These are phyloP conservation scores for Mycena pura DNA, from an alignment of 768 basidiomycete genomes.

Conservation along the genomic window DNA sequence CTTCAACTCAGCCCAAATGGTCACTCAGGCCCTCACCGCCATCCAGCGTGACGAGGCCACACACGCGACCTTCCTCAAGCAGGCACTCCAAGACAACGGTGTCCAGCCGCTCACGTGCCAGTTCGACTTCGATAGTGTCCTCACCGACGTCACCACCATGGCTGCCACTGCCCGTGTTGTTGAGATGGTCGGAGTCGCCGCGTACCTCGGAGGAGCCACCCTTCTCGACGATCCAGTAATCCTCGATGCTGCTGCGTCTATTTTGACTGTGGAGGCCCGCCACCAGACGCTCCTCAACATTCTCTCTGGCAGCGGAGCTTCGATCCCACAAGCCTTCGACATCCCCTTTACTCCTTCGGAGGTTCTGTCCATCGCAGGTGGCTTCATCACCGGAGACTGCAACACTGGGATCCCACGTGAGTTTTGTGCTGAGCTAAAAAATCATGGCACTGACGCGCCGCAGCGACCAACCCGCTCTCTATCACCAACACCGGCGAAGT, in stretches of 20 bases:
- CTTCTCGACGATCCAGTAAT: conserved; percentile 66
- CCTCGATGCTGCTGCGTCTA: conserved; percentile 71
- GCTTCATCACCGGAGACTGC: conserved; percentile 73
- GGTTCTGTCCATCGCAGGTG: conserved; percentile 70
- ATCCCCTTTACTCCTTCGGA: conserved; percentile 72
- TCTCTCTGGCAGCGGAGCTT: conserved; percentile 59
- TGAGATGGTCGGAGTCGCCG: conserved; percentile 77
- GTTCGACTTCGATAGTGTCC: conserved; percentile 70
- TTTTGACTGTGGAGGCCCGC: conserved; percentile 83
- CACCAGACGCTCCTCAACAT: conserved; percentile 83
- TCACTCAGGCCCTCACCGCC: conserved; percentile 65
- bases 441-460: not conserved
- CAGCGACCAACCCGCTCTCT: conserved; percentile 65
- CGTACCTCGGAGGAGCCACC: conserved; percentile 77
- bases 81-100: conserved; percentile 60
- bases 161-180: conserved; percentile 73
- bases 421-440: conserved; percentile 28
- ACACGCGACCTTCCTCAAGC: conserved; percentile 45
- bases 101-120: conserved; percentile 62
- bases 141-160: conserved; percentile 75
- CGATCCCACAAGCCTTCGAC: conserved; percentile 77
- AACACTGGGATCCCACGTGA: conserved; percentile 62
- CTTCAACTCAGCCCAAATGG: conserved; percentile 58
- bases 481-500: conserved; percentile 70
- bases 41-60: conserved; percentile 48